phyloP scores from a whole-genome alignment of 202 grass and related monocot genomes.

The Brachypodium distachyon region DNA sequence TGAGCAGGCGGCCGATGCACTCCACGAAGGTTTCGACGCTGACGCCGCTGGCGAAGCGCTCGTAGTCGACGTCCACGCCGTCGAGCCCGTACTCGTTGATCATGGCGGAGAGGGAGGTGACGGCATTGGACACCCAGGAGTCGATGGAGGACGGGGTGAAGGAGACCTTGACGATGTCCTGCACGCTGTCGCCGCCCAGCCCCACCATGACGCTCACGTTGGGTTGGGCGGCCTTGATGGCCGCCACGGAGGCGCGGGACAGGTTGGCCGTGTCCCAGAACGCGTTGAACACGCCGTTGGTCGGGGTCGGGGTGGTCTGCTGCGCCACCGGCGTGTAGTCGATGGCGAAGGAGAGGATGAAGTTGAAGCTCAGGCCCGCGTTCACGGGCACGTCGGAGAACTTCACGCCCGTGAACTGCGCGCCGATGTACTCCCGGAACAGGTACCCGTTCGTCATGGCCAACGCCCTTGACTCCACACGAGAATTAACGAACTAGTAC shows the following conservation, averaged over 20 bases:
- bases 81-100: slow-evolving; percentile 31
- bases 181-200: slow-evolving; percentile 34
- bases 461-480: too few species aligned
- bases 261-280: slow-evolving; percentile 46
- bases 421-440: slow-evolving; percentile 49
- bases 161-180: neutral
- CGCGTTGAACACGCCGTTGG: slow-evolving; percentile 31
- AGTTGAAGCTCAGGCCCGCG: slow-evolving; percentile 5
- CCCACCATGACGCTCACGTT: slow-evolving; percentile 38
- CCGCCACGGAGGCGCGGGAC: slow-evolving; percentile 14
- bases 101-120: neutral
- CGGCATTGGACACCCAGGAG: slow-evolving; percentile 49
- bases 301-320: neutral
- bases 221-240: slow-evolving; percentile 14
- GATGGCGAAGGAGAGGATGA: neutral
- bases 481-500: neutral
- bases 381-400: slow-evolving; percentile 51
- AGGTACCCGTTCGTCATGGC: slow-evolving; percentile 38
- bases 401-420: slow-evolving; percentile 13
- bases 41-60: slow-evolving; percentile 5
- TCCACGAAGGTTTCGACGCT: too few species aligned
- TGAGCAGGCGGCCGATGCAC: slow-evolving; percentile 32
- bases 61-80: slow-evolving; percentile 36
- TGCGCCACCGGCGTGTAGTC: neutral
- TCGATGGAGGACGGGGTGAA: slow-evolving; percentile 23